phyloP scores from a whole-genome alignment of 257 asterid genomes.

The Nicotiana noctiflora region DNA sequence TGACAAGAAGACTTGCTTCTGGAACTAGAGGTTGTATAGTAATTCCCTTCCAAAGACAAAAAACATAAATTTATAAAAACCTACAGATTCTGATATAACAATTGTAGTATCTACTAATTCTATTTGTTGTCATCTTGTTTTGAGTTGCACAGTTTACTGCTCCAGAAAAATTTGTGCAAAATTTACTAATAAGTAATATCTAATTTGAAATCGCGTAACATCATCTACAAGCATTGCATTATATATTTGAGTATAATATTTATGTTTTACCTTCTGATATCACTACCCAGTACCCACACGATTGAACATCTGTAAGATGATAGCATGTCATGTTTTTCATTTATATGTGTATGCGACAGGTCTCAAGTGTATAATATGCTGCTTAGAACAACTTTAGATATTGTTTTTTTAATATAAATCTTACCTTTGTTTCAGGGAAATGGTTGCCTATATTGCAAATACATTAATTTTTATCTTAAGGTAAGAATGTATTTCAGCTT shows the following conservation, averaged over 20 bases:
- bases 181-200: background rate
- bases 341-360: background rate
- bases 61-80: background rate
- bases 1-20: background rate
- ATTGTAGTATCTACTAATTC: background rate
- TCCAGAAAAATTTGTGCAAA: background rate
- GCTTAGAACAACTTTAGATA: background rate
- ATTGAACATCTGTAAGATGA: constrained; percentile 1
- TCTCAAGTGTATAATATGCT: background rate
- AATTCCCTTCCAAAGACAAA: background rate
- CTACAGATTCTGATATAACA: background rate
- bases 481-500: constrained; percentile 29
- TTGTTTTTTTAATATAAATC: constrained; percentile 16
- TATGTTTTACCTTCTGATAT: background rate
- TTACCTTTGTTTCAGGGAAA: constrained; percentile 73
- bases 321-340: background rate
- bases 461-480: constrained; percentile 93
- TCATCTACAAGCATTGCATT: background rate
- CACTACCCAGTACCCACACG: background rate
- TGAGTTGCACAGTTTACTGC: background rate
- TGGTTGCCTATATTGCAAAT: constrained; percentile 92
- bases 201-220: background rate
- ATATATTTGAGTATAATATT: background rate
- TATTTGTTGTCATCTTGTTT: background rate
- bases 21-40: background rate